Percentiles rank a stretch among this genome's conserved stretches.
Evolutionary conservation across 176 grass and related monocot genomes (phyloP).

Genomic region (Themeda triandra): DNA sequence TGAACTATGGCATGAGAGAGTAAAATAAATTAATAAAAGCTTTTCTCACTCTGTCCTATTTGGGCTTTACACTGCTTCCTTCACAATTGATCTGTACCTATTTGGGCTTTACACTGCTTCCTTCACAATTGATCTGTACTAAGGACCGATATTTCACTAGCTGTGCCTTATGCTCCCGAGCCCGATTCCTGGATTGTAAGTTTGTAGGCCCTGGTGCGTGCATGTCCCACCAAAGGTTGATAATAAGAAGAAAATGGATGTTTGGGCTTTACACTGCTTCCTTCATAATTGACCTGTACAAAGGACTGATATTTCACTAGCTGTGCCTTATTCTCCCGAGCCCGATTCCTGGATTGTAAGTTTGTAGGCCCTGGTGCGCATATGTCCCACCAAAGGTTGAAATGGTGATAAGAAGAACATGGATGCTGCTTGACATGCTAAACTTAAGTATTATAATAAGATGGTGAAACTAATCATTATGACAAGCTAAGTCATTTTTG

Average conservation of each 20-base stretch:
- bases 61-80: conserved; percentile 2
- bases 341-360: background rate
- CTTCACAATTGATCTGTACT: background rate
- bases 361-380: background rate
- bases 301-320: background rate
- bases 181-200: background rate
- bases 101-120: background rate
- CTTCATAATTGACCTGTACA: background rate
- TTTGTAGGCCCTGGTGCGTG: background rate
- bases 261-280: background rate
- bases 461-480: background rate
- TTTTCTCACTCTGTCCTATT: background rate
- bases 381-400: background rate
- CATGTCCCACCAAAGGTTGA: background rate
- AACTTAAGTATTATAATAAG: background rate
- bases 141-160: background rate
- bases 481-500: background rate
- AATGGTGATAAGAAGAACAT: background rate
- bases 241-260: background rate
- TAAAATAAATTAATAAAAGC: background rate
- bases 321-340: background rate
- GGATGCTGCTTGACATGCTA: background rate
- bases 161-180: background rate
- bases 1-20: background rate
- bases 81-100: conserved; percentile 10